Evolutionary conservation across 2,329 filamentous ascomycete species (phyloP).

Genomic region (Fusarium circinatum): DNA sequence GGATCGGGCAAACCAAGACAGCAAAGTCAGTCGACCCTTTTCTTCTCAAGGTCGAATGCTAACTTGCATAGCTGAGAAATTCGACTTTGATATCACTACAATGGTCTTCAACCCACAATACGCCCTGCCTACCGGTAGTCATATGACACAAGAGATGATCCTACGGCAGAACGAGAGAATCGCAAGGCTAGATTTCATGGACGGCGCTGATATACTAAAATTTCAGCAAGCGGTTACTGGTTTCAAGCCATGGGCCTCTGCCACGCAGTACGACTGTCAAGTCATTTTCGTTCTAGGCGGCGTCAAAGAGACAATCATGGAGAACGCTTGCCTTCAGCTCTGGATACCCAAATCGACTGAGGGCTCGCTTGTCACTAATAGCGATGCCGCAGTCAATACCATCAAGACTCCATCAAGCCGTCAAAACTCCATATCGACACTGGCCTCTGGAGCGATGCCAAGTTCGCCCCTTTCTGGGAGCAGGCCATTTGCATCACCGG

Average conservation of each 20-base stretch:
- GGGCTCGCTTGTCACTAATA: constrained; percentile 44
- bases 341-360: constrained; percentile 46
- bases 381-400: constrained; percentile 33
- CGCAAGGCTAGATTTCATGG: constrained; percentile 44
- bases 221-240: constrained; percentile 50
- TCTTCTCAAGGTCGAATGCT: background rate
- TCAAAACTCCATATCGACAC: constrained; percentile 28
- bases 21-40: constrained; percentile 27
- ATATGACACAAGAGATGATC: constrained; percentile 43
- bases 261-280: constrained; percentile 42
- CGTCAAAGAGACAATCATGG: constrained; percentile 36
- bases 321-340: constrained; percentile 47
- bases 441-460: background rate
- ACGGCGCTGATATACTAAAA: constrained; percentile 42
- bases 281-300: constrained; percentile 47
- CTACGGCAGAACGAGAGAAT: constrained; percentile 46
- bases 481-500: constrained; percentile 1
- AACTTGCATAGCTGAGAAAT: constrained; percentile 36
- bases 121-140: constrained; percentile 38
- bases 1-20: constrained; percentile 33
- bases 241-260: constrained; percentile 45
- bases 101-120: constrained; percentile 45
- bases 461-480: background rate
- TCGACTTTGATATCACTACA: constrained; percentile 48
- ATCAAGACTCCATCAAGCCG: constrained; percentile 18